phyloP scores from a whole-genome alignment of 1,284 basidiomycete genomes.

The Moniliophthora roreri region DNA sequence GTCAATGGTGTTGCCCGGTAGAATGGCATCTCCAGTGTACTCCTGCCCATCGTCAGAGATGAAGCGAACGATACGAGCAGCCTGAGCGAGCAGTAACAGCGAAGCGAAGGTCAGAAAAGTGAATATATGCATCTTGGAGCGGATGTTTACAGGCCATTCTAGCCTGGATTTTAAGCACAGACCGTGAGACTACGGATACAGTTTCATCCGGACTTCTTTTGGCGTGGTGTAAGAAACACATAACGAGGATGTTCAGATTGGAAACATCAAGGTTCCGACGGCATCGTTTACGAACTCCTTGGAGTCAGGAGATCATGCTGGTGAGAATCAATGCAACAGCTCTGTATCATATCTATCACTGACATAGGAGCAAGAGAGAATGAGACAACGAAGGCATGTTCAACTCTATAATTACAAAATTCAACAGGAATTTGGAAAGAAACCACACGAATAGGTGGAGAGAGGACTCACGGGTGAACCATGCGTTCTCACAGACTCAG shows the following conservation, averaged over 20 bases:
- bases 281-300: neutral
- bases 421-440: no score
- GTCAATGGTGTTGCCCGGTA: conserved; percentile 29
- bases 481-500: no score
- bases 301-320: no score
- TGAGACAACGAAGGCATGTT: no score
- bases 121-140: conserved; percentile 12
- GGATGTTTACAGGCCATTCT: conserved; percentile 3
- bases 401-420: no score
- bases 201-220: neutral
- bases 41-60: conserved; percentile 36
- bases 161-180: neutral
- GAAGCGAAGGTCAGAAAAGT: conserved; percentile 5
- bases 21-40: conserved; percentile 40
- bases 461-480: no score
- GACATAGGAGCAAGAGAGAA: no score
- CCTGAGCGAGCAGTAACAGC: conserved; percentile 23
- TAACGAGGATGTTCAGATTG: neutral
- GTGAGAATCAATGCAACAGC: no score
- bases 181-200: neutral
- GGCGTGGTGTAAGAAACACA: neutral
- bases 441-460: no score
- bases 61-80: conserved; percentile 42
- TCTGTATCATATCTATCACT: no score
- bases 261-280: neutral